Conservation (phyloP, 2,329 filamentous ascomycete genomes). For the Diaporthe sp. region DNA sequence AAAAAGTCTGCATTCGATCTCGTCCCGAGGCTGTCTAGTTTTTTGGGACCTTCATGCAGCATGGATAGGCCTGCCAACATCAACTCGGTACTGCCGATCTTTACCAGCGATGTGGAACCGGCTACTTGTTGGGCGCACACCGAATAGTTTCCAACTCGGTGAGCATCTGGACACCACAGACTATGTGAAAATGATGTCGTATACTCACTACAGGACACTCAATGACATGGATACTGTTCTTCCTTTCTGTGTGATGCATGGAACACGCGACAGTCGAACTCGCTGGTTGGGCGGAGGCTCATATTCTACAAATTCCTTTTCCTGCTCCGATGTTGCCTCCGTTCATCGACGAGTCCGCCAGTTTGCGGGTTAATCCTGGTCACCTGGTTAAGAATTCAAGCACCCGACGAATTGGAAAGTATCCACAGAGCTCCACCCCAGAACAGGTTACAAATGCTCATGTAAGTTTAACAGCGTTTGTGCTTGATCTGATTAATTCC, state of each 20-base stretch:
- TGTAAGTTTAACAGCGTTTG: not conserved
- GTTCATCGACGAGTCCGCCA: not conserved
- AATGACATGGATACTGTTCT: not conserved
- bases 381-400: not conserved
- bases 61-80: not conserved
- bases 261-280: not conserved
- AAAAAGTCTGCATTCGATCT: constrained; percentile 1
- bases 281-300: not conserved
- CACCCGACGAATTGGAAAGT: not conserved
- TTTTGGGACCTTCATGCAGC: not conserved
- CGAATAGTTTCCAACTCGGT: not conserved
- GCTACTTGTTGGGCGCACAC: not conserved
- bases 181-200: not conserved
- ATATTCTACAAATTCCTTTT: not conserved
- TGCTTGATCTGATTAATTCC: not conserved
- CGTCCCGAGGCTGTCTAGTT: not conserved
- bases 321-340: not conserved
- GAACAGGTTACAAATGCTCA: not conserved
- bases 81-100: constrained; percentile 7
- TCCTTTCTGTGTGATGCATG: not conserved
- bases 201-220: too few species aligned
- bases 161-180: not conserved
- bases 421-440: constrained; percentile 3
- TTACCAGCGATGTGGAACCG: not conserved
- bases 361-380: not conserved